Evolutionary conservation across 495 filamentous ascomycete genomes (phyloP).

Genomic region (Neurospora intermedia): DNA sequence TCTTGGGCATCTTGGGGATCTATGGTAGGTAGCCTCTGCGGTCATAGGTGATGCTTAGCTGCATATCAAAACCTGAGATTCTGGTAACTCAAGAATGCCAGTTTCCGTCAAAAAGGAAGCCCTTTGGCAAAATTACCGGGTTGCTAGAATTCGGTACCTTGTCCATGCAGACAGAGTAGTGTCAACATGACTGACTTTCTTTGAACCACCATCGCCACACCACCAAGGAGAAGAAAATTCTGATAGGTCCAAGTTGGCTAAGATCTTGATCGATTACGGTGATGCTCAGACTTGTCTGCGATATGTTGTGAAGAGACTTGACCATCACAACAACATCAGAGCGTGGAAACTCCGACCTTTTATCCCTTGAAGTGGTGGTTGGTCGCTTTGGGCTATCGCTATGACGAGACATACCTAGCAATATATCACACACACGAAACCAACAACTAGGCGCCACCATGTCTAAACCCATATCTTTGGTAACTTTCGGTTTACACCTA

Average conservation of each 20-base stretch:
- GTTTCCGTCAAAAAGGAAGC: neutral
- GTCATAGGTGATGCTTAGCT: neutral
- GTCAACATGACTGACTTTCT: neutral
- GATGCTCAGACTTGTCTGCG: neutral
- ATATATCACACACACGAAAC: neutral
- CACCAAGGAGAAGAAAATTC: neutral
- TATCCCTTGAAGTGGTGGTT: neutral
- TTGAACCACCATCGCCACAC: neutral
- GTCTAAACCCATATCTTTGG: neutral
- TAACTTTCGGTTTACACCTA: neutral
- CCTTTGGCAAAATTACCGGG: neutral
- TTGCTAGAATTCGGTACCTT: neutral
- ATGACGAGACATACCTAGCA: neutral
- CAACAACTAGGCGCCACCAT: neutral
- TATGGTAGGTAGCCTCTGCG: neutral
- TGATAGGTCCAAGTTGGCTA: neutral
- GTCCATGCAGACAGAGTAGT: neutral
- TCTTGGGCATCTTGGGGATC: neutral
- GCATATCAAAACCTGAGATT: neutral
- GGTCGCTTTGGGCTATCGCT: neutral
- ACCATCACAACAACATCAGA: neutral
- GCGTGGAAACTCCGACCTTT: neutral
- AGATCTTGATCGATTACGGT: neutral
- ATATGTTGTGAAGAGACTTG: neutral
- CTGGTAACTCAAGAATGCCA: neutral